These are phyloP conservation scores for Plectosphaerella cucumerina DNA, from an alignment of 2,329 filamentous ascomycete genomes.

Conservation along the genomic window DNA sequence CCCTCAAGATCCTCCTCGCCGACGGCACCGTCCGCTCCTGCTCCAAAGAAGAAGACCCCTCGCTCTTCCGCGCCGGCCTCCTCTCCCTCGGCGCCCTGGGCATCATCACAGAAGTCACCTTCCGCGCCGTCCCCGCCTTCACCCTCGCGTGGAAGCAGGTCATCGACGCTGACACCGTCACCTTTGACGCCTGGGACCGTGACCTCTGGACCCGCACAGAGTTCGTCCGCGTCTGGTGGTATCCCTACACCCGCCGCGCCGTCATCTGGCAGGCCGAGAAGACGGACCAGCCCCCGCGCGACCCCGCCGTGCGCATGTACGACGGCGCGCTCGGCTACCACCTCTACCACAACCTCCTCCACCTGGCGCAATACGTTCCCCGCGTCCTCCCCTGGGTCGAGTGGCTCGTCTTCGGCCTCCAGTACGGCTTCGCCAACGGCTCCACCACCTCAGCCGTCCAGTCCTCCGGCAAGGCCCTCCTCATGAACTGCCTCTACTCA, in stretches of 20 bases:
- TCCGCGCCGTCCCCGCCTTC: slow-evolving; percentile 74
- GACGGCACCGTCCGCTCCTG: slow-evolving; percentile 73
- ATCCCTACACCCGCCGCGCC: slow-evolving; percentile 83
- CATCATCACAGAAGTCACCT: slow-evolving; percentile 85
- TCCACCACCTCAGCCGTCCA: slow-evolving; percentile 71
- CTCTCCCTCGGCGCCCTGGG: slow-evolving; percentile 86
- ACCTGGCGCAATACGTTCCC: slow-evolving; percentile 72
- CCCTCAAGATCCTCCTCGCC: slow-evolving; percentile 75
- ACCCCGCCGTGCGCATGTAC: slow-evolving; percentile 70
- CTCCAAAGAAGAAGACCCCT: slow-evolving; percentile 61
- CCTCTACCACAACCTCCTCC: slow-evolving; percentile 88
- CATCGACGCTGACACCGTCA: slow-evolving; percentile 63
- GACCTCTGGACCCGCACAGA: slow-evolving; percentile 80
- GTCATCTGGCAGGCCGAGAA: slow-evolving; percentile 88
- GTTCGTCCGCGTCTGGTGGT: slow-evolving; percentile 96
- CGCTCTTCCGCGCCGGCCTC: slow-evolving; percentile 84
- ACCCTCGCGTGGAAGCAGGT: slow-evolving; percentile 85
- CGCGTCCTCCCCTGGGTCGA: slow-evolving; percentile 82
- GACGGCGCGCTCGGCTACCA: slow-evolving; percentile 79
- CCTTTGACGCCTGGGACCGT: slow-evolving; percentile 68
- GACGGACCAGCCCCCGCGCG: slow-evolving; percentile 56
- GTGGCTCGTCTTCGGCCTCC: slow-evolving; percentile 96
- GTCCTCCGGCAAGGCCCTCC: slow-evolving; percentile 70
- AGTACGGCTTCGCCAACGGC: slow-evolving; percentile 82
- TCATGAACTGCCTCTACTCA: slow-evolving; percentile 98